These are phyloP conservation scores for Aspergillus piperis DNA, from an alignment of 2,329 filamentous ascomycete genomes.

Conservation along the genomic window DNA sequence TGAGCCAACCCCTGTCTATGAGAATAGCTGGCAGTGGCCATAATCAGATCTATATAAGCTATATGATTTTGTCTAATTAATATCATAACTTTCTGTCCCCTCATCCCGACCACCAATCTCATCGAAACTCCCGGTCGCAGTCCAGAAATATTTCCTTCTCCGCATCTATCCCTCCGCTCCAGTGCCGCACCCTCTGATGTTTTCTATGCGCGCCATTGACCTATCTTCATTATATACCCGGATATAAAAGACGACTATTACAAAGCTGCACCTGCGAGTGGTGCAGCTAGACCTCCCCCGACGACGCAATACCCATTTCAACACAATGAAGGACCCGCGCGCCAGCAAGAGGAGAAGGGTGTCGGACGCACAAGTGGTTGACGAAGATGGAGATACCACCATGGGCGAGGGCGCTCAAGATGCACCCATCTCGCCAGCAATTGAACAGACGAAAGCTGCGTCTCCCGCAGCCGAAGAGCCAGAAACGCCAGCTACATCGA, in stretches of 20 bases:
- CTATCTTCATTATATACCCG: neutral
- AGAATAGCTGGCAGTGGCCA: neutral
- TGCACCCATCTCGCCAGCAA: conserved; percentile 18
- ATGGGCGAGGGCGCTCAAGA: conserved; percentile 28
- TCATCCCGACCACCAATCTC: neutral
- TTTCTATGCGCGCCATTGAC: neutral
- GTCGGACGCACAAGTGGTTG: conserved; percentile 27
- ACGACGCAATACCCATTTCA: neutral
- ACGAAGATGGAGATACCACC: conserved; percentile 34
- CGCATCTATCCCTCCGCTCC: conserved; percentile 7
- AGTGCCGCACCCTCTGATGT: neutral
- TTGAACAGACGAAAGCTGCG: conserved; percentile 20
- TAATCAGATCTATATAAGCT: too few relatives aligned
- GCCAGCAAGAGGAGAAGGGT: conserved; percentile 41
- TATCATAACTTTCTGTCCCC: too few relatives aligned
- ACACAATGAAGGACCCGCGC: conserved; percentile 37
- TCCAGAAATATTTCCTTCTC: conserved; percentile 10
- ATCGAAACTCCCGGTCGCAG: neutral
- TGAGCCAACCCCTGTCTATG: neutral
- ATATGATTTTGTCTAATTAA: neutral
- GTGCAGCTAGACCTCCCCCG: neutral
- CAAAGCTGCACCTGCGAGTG: neutral
- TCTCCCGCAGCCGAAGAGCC: conserved; percentile 17
- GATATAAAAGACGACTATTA: neutral
- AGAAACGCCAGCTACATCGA: conserved; percentile 17